A percentile compares a stretch with the other conserved stretches of the same genome.
phyloP scores from a whole-genome alignment of 2,329 filamentous ascomycete species.

The Triangularia setosa region DNA sequence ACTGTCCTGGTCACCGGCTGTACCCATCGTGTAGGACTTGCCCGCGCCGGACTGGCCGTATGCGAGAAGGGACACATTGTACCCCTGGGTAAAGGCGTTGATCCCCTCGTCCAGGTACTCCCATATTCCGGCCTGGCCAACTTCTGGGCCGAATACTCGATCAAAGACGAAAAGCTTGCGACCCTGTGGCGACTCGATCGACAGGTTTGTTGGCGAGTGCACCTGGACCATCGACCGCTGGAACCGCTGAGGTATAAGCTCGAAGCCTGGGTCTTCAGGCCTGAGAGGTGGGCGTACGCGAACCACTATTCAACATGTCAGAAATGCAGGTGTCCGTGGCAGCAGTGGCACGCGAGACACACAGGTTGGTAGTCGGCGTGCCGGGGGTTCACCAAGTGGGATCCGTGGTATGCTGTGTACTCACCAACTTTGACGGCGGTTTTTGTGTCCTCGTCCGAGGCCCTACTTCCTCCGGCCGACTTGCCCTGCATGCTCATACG shows the following conservation, averaged over 20 bases:
- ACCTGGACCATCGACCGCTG: constrained; percentile 90
- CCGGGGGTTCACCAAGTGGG: not conserved
- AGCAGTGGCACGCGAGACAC: constrained; percentile 9
- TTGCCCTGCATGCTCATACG: constrained; percentile 82
- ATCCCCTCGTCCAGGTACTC: constrained; percentile 91
- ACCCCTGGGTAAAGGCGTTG: constrained; percentile 85
- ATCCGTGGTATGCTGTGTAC: constrained; percentile 16
- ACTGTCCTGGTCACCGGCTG: constrained; percentile 78
- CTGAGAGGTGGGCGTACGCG: constrained; percentile 85
- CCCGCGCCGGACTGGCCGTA: constrained; percentile 97
- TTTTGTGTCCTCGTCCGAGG: constrained; percentile 84
- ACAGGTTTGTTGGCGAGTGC: constrained; percentile 76
- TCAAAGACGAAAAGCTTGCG: constrained; percentile 97
- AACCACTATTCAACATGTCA: constrained; percentile 59
- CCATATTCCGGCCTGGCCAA: constrained; percentile 86
- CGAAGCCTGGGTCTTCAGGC: constrained; percentile 82
- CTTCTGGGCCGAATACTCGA: constrained; percentile 81
- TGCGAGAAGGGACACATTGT: constrained; percentile 95
- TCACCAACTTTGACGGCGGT: constrained; percentile 97
- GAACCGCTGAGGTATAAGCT: constrained; percentile 93
- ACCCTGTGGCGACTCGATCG: constrained; percentile 87
- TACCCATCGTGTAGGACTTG: constrained; percentile 99
- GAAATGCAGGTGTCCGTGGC: constrained; percentile 14
- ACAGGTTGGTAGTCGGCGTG: not conserved
- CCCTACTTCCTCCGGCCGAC: constrained; percentile 69